Conservation (phyloP, 108 stramenopile genomes). For the Stephanodiscus minutulus region DNA sequence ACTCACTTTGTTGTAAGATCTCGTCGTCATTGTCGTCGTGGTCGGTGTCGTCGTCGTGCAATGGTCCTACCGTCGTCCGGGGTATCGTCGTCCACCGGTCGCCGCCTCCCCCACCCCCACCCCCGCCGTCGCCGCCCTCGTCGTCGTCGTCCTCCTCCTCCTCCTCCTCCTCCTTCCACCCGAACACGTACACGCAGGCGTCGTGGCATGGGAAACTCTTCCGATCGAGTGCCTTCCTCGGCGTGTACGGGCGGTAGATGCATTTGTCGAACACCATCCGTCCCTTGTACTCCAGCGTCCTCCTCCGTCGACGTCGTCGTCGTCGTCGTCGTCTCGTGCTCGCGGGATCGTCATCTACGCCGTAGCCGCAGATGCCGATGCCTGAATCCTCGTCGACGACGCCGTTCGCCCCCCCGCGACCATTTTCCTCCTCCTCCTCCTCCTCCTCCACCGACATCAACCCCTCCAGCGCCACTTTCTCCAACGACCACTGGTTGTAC, state of each 20-base stretch:
- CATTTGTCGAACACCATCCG: conserved; percentile 80
- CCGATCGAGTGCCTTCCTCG: conserved; percentile 85
- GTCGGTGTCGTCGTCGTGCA: too few relatives aligned
- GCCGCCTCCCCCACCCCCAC: neutral
- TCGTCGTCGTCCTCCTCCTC: neutral
- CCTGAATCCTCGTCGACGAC: conserved; percentile 1
- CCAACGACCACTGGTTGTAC: conserved; percentile 87
- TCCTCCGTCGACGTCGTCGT: conserved; percentile 2
- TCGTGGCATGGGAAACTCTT: conserved; percentile 90
- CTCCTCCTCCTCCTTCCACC: conserved; percentile 17
- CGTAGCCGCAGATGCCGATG: conserved; percentile 49
- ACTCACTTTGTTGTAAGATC: too few relatives aligned
- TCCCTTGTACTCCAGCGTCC: conserved; percentile 52
- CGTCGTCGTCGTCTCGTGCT: conserved; percentile 5
- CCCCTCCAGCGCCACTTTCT: conserved; percentile 53
- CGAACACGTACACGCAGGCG: conserved; percentile 85
- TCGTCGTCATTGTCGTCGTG: too few relatives aligned
- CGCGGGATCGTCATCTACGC: conserved; percentile 8
- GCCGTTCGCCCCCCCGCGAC: conserved; percentile 8
- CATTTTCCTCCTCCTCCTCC: too few relatives aligned
- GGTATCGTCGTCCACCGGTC: neutral
- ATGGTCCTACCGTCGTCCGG: neutral
- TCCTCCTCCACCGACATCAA: neutral
- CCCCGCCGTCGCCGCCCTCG: neutral
- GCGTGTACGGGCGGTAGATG: conserved; percentile 73